A percentile compares a stretch with the other conserved stretches of the same genome.
phyloP scores from a whole-genome alignment of 371 early-diverging fungal species.

The Mucor plumbeus region DNA sequence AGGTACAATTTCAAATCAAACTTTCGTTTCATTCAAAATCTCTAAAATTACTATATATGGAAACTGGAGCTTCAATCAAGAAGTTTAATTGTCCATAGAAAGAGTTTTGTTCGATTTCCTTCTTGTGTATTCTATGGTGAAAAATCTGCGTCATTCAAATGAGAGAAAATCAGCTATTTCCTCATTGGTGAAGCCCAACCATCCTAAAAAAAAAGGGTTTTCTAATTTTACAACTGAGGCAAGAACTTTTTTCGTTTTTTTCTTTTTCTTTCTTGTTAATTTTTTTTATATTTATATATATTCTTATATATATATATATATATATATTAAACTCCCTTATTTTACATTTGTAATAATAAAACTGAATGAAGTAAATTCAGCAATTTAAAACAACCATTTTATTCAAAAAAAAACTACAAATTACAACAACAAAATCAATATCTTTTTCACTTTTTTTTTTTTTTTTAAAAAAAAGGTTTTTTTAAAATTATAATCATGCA shows the following conservation, averaged over 20 bases:
- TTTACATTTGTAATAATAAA: background rate
- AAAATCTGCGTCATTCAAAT: conserved; percentile 6
- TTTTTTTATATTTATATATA: background rate
- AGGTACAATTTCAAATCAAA: conserved; percentile 5
- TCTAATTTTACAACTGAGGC: background rate
- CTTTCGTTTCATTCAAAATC: background rate
- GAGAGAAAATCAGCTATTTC: conserved; percentile 7
- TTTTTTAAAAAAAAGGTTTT: background rate
- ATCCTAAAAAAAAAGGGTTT: conserved; percentile 1
- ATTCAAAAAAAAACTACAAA: background rate
- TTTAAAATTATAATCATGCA: conserved; percentile 3
- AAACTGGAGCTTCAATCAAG: background rate
- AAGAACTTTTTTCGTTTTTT: conserved; percentile 3
- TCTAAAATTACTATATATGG: background rate
- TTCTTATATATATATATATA: background rate
- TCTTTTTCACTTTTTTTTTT: too few relatives aligned
- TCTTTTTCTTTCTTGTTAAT: background rate
- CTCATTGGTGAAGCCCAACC: conserved; percentile 2
- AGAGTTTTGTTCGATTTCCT: background rate
- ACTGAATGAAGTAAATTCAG: background rate
- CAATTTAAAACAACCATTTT: background rate
- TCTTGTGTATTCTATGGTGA: background rate
- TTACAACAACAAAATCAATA: background rate
- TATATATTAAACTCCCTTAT: background rate
- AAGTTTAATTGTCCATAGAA: conserved; percentile 2